Percentiles rank a stretch among this genome's conserved stretches.
Evolutionary conservation across 495 filamentous ascomycete genomes (phyloP).

Genomic region (Daldinia childiae): DNA sequence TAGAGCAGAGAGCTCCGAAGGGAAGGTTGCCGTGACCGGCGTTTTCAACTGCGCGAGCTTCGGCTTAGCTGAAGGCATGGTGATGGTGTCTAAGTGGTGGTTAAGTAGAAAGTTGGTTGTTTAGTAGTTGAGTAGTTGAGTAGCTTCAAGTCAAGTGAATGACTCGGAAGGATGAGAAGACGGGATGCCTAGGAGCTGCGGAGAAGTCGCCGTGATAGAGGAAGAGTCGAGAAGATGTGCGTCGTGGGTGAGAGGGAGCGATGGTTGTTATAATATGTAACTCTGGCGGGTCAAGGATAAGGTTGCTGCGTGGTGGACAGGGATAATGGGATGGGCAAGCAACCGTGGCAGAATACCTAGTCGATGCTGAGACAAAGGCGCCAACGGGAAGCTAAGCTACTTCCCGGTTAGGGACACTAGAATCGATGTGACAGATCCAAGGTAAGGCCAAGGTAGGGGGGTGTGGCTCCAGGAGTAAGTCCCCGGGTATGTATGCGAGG

Average conservation of each 20-base stretch:
- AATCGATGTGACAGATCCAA: constrained; percentile 44
- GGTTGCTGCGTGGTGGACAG: constrained; percentile 42
- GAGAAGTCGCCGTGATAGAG: constrained; percentile 53
- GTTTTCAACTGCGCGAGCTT: constrained; percentile 78
- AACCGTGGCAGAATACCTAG: constrained; percentile 30
- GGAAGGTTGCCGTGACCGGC: constrained; percentile 78
- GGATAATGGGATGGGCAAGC: constrained; percentile 31
- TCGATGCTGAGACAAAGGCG: constrained; percentile 42
- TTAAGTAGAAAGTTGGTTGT: constrained; percentile 21
- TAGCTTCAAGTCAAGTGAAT: constrained; percentile 54
- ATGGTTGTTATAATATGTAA: constrained; percentile 55
- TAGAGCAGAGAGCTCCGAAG: constrained; percentile 72
- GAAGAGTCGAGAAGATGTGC: constrained; percentile 50
- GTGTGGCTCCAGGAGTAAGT: constrained; percentile 34
- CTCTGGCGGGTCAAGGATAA: constrained; percentile 36
- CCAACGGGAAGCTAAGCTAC: constrained; percentile 42
- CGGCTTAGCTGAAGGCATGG: constrained; percentile 68
- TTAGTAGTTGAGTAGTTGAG: constrained; percentile 27
- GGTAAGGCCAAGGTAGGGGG: constrained; percentile 22
- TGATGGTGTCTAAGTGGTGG: constrained; percentile 47
- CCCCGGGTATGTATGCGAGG: constrained; percentile 12
- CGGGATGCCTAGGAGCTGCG: constrained; percentile 49
- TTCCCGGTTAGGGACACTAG: constrained; percentile 35
- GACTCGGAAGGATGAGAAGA: constrained; percentile 48
- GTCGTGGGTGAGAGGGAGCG: constrained; percentile 48